Base-by-base conservation (phyloP, 2,329 filamentous ascomycete genomes). In the Rutstroemia sp. region DNA sequence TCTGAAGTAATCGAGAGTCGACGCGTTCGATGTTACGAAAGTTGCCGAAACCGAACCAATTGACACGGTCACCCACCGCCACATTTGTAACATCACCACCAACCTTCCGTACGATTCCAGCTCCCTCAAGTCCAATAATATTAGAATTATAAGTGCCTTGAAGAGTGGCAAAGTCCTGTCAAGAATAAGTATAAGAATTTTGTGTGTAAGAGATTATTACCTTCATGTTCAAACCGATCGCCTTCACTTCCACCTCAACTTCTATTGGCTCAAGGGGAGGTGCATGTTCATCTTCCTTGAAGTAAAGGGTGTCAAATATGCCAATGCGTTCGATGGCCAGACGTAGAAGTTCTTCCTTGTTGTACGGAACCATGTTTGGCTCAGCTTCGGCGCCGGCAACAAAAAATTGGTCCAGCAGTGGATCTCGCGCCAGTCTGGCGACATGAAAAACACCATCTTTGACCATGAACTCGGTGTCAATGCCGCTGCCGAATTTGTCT, bases 51-150 rank as follows among this genome's bases (percentile, higher is more conserved):
- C 38, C 49, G 21, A 27, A 18, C 41, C 52, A 54, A 2, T 18
- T 54, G 14, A 54, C 79, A 23, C 79, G 70, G 59, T 82, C 77
- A 4, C 80, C 79, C 1, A 80, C 62, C 50, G 79, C 77, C 67
- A 78, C 75, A 42, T 71, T 75, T 63, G 74, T 78, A 18, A 82
- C 79, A 30, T 77, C 75, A 12, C 72, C 66, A 12, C 81, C 80
- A 3, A 81, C 65, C 52, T 81, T 77, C 30, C 82, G 80, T 7
- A 84, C 79, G 0, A 81, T 72, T 5, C 81, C 80, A 2, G 79
- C 78, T 25, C 81, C 80, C 66, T 54, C 42, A 12, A 54, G 19
- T n/a, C 52, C 52, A 5, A 54, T 4, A 5, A 34, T 12, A 5
- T 52, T 38, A 2, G 49, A 44, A 5, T 52, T 52, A n/a, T 52